Conservation (phyloP, 495 filamentous ascomycete species). For the Bombardia bombarda region DNA sequence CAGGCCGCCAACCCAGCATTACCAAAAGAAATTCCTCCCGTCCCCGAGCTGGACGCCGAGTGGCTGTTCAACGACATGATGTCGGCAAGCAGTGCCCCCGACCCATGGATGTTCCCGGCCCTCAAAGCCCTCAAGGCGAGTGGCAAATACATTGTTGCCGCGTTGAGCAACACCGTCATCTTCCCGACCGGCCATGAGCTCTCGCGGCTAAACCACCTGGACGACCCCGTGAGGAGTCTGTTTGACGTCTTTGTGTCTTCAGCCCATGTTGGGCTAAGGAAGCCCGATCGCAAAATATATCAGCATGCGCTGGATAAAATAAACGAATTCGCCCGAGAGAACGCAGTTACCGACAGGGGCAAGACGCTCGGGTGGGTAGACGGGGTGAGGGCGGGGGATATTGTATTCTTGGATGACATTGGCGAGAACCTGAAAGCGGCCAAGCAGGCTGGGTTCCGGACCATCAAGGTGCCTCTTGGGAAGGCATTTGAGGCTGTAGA, state of each 20-base stretch:
- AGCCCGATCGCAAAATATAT: constrained; percentile 81
- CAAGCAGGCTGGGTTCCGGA: constrained; percentile 65
- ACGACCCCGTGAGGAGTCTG: constrained; percentile 43
- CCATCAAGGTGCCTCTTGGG: constrained; percentile 76
- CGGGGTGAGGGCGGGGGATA: constrained; percentile 53
- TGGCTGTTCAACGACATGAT: constrained; percentile 92
- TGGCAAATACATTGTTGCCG: constrained; percentile 65
- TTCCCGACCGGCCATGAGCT: constrained; percentile 64
- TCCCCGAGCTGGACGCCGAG: constrained; percentile 71
- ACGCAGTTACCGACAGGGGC: constrained; percentile 26
- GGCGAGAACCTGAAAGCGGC: constrained; percentile 85
- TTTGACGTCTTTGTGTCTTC: constrained; percentile 82
- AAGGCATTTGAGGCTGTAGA: constrained; percentile 64
- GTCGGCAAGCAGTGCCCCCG: constrained; percentile 56
- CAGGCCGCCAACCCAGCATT: constrained; percentile 26
- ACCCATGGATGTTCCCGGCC: constrained; percentile 83
- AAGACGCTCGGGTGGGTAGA: constrained; percentile 37
- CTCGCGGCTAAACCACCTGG: constrained; percentile 20
- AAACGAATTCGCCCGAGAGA: constrained; percentile 46
- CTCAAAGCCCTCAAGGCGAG: constrained; percentile 57
- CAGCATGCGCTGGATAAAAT: constrained; percentile 58
- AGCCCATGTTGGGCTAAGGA: constrained; percentile 80
- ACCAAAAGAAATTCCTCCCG: constrained; percentile 42
- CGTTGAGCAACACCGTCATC: constrained; percentile 80
- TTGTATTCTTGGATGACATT: constrained; percentile 93